Conservation (phyloP, 1,284 basidiomycete species). For the Cutaneotrichosporon sp. region DNA sequence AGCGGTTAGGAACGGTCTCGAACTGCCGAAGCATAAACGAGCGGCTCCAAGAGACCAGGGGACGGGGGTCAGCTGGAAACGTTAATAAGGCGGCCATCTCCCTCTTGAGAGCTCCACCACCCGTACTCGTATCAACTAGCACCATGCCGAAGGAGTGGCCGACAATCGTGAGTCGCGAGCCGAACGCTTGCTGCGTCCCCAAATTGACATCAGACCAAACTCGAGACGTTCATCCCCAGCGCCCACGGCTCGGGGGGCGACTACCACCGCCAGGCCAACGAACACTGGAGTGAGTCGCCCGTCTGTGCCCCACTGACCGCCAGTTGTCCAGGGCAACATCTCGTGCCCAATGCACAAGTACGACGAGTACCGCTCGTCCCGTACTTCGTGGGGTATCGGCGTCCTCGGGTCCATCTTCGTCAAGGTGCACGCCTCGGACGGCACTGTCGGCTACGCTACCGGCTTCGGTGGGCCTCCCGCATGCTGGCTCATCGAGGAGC, state of each 20-base stretch:
- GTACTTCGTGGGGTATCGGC: slow-evolving; percentile 51
- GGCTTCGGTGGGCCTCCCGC: slow-evolving; percentile 55
- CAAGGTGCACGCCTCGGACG: slow-evolving; percentile 53
- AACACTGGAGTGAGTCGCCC: slow-evolving; percentile 45
- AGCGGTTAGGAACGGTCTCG: no score
- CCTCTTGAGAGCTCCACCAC: neutral
- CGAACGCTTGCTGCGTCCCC: no score
- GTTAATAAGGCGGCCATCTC: neutral
- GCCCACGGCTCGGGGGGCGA: slow-evolving; percentile 53
- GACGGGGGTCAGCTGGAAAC: neutral
- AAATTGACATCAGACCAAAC: slow-evolving; percentile 29
- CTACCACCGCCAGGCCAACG: slow-evolving; percentile 51
- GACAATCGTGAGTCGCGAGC: slow-evolving; percentile 22
- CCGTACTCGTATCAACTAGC: neutral
- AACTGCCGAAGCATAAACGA: no score
- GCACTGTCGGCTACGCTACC: slow-evolving; percentile 53
- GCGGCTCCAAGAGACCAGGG: no score
- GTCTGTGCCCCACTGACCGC: neutral
- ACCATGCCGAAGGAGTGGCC: slow-evolving; percentile 22
- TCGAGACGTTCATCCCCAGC: slow-evolving; percentile 51
- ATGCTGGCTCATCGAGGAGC: slow-evolving; percentile 56
- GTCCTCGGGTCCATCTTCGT: slow-evolving; percentile 53
- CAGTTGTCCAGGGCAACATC: slow-evolving; percentile 47
- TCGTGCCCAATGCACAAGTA: slow-evolving; percentile 53
- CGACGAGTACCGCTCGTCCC: slow-evolving; percentile 51